Conservation (phyloP, 176 grass and related monocot genomes). For the Elaeis guineensis region DNA sequence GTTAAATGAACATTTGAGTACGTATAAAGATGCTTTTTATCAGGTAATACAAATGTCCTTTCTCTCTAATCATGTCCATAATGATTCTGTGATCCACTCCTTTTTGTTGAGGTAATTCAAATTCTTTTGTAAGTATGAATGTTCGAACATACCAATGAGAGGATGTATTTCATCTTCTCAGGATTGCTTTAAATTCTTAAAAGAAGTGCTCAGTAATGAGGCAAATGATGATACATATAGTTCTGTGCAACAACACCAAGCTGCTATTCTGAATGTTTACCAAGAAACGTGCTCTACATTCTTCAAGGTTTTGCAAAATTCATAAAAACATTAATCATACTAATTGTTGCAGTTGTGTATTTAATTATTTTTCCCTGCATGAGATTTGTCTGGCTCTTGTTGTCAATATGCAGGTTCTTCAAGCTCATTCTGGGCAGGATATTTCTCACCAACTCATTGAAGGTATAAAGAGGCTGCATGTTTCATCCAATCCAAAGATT, state of each 20-base stretch:
- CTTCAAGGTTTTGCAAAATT: conserved; percentile 49
- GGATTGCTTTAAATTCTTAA: conserved; percentile 78
- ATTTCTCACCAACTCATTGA: conserved; percentile 52
- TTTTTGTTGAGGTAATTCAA: conserved; percentile 9
- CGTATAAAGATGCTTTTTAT: conserved; percentile 51
- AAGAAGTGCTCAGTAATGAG: conserved; percentile 44
- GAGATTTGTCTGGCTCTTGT: too few species aligned
- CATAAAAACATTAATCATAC: too few species aligned
- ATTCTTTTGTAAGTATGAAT: too few species aligned
- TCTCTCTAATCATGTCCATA: neutral
- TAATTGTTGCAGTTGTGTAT: too few species aligned
- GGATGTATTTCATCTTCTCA: conserved; percentile 16
- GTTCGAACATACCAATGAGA: too few species aligned
- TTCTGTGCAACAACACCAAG: conserved; percentile 29
- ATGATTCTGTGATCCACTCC: neutral
- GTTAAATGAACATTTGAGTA: conserved; percentile 59
- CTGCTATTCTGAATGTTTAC: conserved; percentile 33
- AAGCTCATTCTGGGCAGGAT: conserved; percentile 49
- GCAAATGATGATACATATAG: conserved; percentile 31
- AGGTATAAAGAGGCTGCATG: conserved; percentile 59
- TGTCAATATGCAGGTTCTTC: conserved; percentile 53
- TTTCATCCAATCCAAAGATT: conserved; percentile 39
- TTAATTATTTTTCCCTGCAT: too few species aligned
- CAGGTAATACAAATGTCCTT: conserved; percentile 49
- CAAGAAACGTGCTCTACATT: conserved; percentile 57